Percentiles rank a stretch among this genome's conserved stretches.
Evolutionary conservation across 805 yeast species (phyloP).

Genomic region (Saccharomycopsis sp.): DNA sequence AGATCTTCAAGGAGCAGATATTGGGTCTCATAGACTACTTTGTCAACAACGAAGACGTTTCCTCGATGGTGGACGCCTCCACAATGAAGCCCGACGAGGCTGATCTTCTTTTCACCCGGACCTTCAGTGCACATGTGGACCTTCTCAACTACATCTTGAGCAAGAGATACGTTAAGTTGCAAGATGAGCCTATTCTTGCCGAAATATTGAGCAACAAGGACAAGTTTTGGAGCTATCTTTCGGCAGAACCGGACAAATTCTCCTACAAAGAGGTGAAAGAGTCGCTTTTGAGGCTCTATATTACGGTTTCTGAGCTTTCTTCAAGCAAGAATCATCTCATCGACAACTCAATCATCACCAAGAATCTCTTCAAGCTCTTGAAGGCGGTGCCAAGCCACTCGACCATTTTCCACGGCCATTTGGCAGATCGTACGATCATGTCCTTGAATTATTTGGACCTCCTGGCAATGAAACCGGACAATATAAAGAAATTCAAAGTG

Average conservation of each 20-base stretch:
- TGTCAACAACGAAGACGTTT: slow-evolving; percentile 6
- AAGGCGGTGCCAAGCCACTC: slow-evolving; percentile 1
- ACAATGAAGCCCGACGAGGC: slow-evolving; percentile 10
- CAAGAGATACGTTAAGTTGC: background rate
- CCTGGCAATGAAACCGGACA: slow-evolving; percentile 6
- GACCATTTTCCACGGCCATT: slow-evolving; percentile 3
- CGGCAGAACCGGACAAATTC: slow-evolving; percentile 4
- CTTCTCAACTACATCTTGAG: slow-evolving; percentile 4
- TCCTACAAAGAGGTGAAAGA: slow-evolving; percentile 10
- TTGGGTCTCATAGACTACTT: slow-evolving; percentile 9
- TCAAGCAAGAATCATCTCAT: background rate
- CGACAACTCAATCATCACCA: slow-evolving; percentile 6
- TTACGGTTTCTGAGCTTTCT: background rate
- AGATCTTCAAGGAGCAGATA: slow-evolving; percentile 10
- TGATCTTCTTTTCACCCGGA: slow-evolving; percentile 7
- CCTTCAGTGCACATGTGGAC: slow-evolving; percentile 4
- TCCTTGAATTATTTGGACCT: slow-evolving; percentile 9
- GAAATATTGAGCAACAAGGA: slow-evolving; percentile 3
- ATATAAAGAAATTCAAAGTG: slow-evolving; percentile 8
- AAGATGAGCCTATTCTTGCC: background rate
- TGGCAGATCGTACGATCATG: background rate
- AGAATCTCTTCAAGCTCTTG: slow-evolving; percentile 13
- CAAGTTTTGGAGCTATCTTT: slow-evolving; percentile 10
- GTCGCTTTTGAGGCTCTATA: background rate
- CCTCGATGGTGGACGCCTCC: slow-evolving; percentile 11